Conservation (phyloP, 495 filamentous ascomycete species). For the Lepraria neglecta region DNA sequence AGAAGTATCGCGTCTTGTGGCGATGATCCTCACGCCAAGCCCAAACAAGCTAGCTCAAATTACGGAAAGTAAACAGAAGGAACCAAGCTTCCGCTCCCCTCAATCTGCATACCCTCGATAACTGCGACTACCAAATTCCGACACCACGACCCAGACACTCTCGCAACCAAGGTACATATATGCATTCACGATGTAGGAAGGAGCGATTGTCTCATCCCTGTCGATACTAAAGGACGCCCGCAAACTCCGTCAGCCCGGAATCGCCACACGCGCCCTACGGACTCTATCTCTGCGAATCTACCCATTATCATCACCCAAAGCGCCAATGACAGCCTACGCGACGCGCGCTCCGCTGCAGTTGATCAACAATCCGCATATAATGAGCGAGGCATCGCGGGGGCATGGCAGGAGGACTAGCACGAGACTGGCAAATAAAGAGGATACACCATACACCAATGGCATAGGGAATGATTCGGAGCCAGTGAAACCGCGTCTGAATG, state of each 20-base stretch:
- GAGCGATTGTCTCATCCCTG: not conserved
- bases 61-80: conserved; percentile 27
- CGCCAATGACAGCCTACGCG: conserved; percentile 34
- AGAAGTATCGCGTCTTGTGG: conserved; percentile 3
- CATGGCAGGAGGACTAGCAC: conserved; percentile 34
- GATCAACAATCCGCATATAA: conserved; percentile 30
- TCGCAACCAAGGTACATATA: not conserved
- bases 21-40: conserved; percentile 5
- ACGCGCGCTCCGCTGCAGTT: conserved; percentile 34
- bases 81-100: conserved; percentile 18
- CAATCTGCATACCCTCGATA: conserved; percentile 16
- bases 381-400: conserved; percentile 28
- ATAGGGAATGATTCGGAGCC: conserved; percentile 21
- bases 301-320: conserved; percentile 14
- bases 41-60: conserved; percentile 10
- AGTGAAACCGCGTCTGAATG: conserved; percentile 19
- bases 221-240: not conserved
- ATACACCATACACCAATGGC: conserved; percentile 24
- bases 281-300: not conserved
- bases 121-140: conserved; percentile 17
- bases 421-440: conserved; percentile 40
- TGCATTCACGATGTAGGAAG: conserved; percentile 1
- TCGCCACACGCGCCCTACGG: not conserved
- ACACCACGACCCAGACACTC: conserved; percentile 8
- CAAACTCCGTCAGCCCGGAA: not conserved